A percentile compares a stretch with the other conserved stretches of the same genome.
Conservation (phyloP, 2,329 filamentous ascomycete species). For the Aspergillus sp. region DNA sequence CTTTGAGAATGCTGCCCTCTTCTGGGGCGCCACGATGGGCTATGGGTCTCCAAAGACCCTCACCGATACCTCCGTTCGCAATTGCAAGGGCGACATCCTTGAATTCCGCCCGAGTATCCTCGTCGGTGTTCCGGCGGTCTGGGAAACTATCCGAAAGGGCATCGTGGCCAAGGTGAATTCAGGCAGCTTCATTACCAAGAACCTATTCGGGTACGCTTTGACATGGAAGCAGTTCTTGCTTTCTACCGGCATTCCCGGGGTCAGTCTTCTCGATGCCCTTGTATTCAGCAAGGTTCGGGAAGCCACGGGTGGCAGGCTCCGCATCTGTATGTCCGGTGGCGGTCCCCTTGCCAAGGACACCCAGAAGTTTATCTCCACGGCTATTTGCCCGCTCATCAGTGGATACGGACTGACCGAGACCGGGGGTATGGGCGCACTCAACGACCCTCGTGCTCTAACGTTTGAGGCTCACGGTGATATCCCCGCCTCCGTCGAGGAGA, state of each 20-base stretch:
- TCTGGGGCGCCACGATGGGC: conserved; percentile 86
- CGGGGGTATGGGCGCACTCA: conserved; percentile 59
- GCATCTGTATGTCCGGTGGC: conserved; percentile 91
- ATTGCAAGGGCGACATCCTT: conserved; percentile 90
- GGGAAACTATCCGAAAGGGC: conserved; percentile 97
- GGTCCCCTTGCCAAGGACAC: conserved; percentile 87
- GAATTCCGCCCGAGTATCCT: conserved; percentile 87
- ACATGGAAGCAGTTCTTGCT: conserved; percentile 62
- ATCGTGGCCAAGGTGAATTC: conserved; percentile 76
- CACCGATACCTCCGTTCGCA: conserved; percentile 79
- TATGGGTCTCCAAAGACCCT: conserved; percentile 93
- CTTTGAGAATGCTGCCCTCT: conserved; percentile 87
- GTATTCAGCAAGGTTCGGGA: conserved; percentile 92
- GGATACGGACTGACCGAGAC: conserved; percentile 97
- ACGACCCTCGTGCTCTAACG: conserved; percentile 81
- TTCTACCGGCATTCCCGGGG: conserved; percentile 53
- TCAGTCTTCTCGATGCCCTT: conserved; percentile 70
- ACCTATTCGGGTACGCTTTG: conserved; percentile 73
- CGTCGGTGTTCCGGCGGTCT: conserved; percentile 92
- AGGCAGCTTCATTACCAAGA: conserved; percentile 66
- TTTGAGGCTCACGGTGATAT: conserved; percentile 74
- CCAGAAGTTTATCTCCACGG: conserved; percentile 84
- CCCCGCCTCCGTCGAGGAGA: conserved; percentile 76
- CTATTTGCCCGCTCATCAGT: conserved; percentile 88
- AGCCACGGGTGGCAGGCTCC: conserved; percentile 81